Conservation (phyloP, 371 early-diverging fungal species). For the Fennellomyces sp. region DNA sequence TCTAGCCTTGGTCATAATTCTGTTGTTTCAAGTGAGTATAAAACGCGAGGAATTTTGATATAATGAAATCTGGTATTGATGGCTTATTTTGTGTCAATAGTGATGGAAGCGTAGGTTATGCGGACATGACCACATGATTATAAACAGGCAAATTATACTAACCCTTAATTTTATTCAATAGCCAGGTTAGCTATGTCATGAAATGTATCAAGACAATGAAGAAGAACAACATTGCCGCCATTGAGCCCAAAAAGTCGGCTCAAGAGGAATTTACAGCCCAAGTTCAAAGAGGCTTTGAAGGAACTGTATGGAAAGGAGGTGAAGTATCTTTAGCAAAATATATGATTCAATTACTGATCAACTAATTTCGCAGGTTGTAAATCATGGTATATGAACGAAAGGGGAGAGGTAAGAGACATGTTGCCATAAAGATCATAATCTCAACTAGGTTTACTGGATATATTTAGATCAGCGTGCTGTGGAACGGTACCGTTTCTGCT, state of each 20-base stretch:
- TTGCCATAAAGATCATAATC: no score
- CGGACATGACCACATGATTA: slow-evolving; percentile 11
- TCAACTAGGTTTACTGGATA: no score
- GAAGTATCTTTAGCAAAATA: no score
- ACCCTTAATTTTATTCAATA: background rate
- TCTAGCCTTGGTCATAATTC: slow-evolving; percentile 34
- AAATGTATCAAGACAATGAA: slow-evolving; percentile 16
- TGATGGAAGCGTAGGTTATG: no score
- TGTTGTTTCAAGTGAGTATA: slow-evolving; percentile 9
- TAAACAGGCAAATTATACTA: background rate
- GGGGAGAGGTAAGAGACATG: slow-evolving; percentile 20
- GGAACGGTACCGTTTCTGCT: no score
- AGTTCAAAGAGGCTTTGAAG: slow-evolving; percentile 12
- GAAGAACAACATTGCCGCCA: slow-evolving; percentile 13
- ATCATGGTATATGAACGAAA: slow-evolving; percentile 25
- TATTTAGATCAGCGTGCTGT: no score
- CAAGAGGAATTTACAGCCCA: slow-evolving; percentile 17
- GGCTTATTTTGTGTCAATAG: no score
- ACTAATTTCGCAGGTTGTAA: background rate
- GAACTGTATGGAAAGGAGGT: slow-evolving; percentile 13
- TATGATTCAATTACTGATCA: no score
- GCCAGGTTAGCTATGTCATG: slow-evolving; percentile 22
- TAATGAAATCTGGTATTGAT: background rate
- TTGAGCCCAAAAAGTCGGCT: slow-evolving; percentile 19
- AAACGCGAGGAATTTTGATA: background rate